phyloP scores from a whole-genome alignment of 176 grass and related monocot genomes.

The Elymus sibiricus region DNA sequence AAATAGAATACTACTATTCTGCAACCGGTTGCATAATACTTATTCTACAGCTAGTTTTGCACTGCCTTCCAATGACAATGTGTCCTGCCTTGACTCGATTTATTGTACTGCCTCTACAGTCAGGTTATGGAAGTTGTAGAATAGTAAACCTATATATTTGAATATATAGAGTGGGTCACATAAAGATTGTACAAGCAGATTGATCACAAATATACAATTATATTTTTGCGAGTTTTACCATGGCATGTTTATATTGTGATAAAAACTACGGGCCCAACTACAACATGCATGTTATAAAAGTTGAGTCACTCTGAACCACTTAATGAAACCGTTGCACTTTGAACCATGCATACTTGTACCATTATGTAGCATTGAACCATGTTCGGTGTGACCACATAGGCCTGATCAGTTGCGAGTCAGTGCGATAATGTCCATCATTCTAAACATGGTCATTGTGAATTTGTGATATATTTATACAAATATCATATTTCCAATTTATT shows the following conservation, averaged over 20 bases:
- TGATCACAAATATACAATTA: background rate
- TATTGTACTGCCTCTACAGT: no score
- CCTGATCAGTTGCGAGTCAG: background rate
- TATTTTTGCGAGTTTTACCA: background rate
- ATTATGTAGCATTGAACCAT: background rate
- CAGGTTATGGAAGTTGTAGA: no score
- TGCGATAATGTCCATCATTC: background rate
- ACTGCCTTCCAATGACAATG: no score
- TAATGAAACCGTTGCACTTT: background rate
- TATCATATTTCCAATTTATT: no score
- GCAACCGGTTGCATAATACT: no score
- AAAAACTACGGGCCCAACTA: background rate
- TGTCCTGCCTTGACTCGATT: no score
- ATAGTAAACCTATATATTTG: background rate
- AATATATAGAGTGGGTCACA: background rate
- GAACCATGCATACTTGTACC: background rate
- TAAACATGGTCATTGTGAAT: constrained; percentile 4
- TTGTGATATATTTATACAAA: no score
- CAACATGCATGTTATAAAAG: background rate
- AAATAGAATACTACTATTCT: no score
- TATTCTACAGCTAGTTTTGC: no score
- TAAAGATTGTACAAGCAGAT: background rate
- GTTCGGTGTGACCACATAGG: background rate
- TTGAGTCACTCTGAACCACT: background rate
- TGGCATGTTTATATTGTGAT: background rate